These are phyloP conservation scores for Hanseniaspora thailandica DNA, from an alignment of 805 yeast species.

Conservation along the genomic window DNA sequence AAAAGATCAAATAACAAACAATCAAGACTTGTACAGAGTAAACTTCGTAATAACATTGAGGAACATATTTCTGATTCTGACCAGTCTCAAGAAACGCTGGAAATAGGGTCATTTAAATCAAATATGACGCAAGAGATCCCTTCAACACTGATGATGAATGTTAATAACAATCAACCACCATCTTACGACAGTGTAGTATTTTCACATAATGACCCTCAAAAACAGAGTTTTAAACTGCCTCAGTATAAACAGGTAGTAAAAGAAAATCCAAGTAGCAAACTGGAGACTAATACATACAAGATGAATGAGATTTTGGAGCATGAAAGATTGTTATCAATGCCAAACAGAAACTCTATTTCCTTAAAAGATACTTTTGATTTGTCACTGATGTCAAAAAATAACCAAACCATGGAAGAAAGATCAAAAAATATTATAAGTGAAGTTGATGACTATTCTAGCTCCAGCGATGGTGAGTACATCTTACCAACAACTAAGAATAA, in stretches of 20 bases:
- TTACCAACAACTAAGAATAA: neutral
- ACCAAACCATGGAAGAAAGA: neutral
- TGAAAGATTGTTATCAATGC: neutral
- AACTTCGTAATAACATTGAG: neutral
- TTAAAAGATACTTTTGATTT: neutral
- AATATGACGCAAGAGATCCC: conserved; percentile 3
- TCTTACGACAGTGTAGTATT: neutral
- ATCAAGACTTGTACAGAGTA: neutral
- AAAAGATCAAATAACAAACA: neutral
- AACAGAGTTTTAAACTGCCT: neutral
- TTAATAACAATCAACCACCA: neutral
- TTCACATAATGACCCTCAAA: neutral
- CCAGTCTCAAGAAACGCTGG: neutral
- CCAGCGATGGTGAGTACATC: conserved; percentile 7
- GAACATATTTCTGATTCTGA: neutral
- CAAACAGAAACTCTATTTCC: neutral
- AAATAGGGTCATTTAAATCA: neutral
- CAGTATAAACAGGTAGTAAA: neutral
- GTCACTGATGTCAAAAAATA: neutral
- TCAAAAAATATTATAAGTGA: neutral
- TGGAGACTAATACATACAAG: neutral
- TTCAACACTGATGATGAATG: neutral
- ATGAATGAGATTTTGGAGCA: neutral
- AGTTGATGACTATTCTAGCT: conserved; percentile 6
- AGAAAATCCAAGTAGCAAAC: conserved; percentile 5